A percentile compares a stretch with the other conserved stretches of the same genome.
These are phyloP conservation scores for Myxozyma nipponensis DNA, from an alignment of 805 yeast species.

Conservation along the genomic window DNA sequence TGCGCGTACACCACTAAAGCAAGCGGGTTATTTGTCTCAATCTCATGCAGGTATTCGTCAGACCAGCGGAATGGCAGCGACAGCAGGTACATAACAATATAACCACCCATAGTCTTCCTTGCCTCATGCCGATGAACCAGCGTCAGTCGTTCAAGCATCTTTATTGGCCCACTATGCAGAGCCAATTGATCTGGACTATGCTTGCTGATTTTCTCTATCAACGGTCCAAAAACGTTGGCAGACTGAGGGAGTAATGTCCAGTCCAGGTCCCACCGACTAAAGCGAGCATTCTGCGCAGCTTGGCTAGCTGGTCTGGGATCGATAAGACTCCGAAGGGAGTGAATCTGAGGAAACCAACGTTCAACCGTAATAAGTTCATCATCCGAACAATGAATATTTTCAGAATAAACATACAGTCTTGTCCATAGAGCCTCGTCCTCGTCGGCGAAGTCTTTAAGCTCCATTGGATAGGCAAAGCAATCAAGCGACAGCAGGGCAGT, in stretches of 20 bases:
- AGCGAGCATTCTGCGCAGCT: constrained; percentile 1
- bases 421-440: constrained; percentile 17
- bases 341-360: neutral
- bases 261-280: constrained; percentile 11
- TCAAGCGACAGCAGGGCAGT: constrained; percentile 15
- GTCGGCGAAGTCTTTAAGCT: constrained; percentile 1
- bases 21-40: constrained; percentile 4
- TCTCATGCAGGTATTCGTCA: neutral
- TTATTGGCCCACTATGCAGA: constrained; percentile 3
- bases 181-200: neutral
- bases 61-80: constrained; percentile 13
- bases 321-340: neutral
- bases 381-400: no score
- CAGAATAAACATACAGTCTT: no score
- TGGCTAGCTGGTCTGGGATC: neutral
- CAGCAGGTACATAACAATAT: constrained; percentile 6
- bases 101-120: constrained; percentile 1
- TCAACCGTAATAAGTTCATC: constrained; percentile 1
- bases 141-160: constrained; percentile 9
- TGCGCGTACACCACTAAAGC: constrained; percentile 9
- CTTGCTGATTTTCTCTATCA: neutral
- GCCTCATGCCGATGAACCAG: constrained; percentile 3
- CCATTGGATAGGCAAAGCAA: constrained; percentile 15
- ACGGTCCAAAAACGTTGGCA: constrained; percentile 4
- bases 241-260: constrained; percentile 11